Evolutionary conservation across 257 asterid genomes (phyloP).

Genomic region (Leonotis leonurus): DNA sequence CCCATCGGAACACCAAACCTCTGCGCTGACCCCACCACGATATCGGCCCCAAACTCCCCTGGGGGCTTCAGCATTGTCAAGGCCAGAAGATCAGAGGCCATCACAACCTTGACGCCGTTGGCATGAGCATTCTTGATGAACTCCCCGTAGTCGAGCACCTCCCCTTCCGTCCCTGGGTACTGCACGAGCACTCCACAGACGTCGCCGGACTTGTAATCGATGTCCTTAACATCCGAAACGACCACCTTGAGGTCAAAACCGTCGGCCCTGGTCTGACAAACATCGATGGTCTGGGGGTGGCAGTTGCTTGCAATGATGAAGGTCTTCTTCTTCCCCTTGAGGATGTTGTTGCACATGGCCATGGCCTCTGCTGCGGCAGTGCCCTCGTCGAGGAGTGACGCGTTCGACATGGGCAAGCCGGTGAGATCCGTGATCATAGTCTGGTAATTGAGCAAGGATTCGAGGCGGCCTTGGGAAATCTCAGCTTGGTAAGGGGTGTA

Average conservation of each 20-base stretch:
- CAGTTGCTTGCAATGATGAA: slow-evolving; percentile 84
- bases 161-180: slow-evolving; percentile 99
- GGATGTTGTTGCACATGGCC: slow-evolving; percentile 97
- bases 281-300: slow-evolving; percentile 90
- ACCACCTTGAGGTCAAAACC: slow-evolving; percentile 81
- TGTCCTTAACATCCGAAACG: slow-evolving; percentile 58
- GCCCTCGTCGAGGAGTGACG: slow-evolving; percentile 87
- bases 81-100: slow-evolving; percentile 92
- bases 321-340: slow-evolving; percentile 82
- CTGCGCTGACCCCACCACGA: slow-evolving; percentile 96
- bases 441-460: slow-evolving; percentile 80
- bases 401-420: slow-evolving; percentile 92
- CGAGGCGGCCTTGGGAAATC: slow-evolving; percentile 94
- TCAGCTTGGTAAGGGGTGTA: slow-evolving; percentile 99
- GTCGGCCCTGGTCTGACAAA: slow-evolving; percentile 86
- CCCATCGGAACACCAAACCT: slow-evolving; percentile 99
- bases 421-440: slow-evolving; percentile 90
- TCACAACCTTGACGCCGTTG: slow-evolving; percentile 88
- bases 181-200: slow-evolving; percentile 93
- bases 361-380: slow-evolving; percentile 99
- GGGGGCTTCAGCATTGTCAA: slow-evolving; percentile 92
- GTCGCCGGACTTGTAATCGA: slow-evolving; percentile 73
- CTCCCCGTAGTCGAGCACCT: slow-evolving; percentile 73
- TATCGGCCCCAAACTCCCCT: slow-evolving; percentile 90
- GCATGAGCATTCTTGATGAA: slow-evolving; percentile 90